Conservation (phyloP, 2,329 filamentous ascomycete genomes). For the Botrytis elliptica region DNA sequence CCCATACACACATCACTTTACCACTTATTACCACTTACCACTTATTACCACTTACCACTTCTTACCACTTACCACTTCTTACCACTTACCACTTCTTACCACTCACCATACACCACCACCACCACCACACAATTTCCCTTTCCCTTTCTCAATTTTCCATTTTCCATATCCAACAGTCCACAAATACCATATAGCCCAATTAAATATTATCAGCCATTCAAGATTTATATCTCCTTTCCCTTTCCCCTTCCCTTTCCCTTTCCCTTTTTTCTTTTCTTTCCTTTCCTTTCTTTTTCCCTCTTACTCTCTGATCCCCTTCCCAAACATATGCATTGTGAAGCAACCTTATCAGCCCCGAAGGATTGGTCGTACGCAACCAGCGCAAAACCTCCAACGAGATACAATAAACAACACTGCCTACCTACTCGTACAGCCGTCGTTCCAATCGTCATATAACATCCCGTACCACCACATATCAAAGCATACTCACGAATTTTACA, state of each 20-base stretch:
- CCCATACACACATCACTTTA: neutral
- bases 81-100: neutral
- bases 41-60: too few species aligned
- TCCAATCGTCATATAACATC: slow-evolving; percentile 15
- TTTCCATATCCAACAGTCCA: neutral
- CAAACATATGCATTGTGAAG: neutral
- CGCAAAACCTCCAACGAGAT: slow-evolving; percentile 12
- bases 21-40: too few species aligned
- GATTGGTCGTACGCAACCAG: slow-evolving; percentile 11
- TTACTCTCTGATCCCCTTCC: neutral
- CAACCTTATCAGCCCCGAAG: slow-evolving; percentile 11
- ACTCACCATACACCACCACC: too few species aligned
- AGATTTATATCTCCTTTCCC: neutral
- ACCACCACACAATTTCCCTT: too few species aligned
- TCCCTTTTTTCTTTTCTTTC: neutral
- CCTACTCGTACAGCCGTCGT: neutral
- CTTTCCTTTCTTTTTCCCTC: neutral
- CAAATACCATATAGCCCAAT: neutral
- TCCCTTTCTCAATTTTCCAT: neutral
- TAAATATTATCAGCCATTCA: slow-evolving; percentile 1
- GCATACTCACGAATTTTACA: neutral
- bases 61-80: too few species aligned
- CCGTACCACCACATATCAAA: slow-evolving; percentile 11
- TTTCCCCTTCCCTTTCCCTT: neutral
- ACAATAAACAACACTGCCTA: slow-evolving; percentile 10